phyloP scores from a whole-genome alignment of 202 grass and related monocot species.

The Zizania palustris region DNA sequence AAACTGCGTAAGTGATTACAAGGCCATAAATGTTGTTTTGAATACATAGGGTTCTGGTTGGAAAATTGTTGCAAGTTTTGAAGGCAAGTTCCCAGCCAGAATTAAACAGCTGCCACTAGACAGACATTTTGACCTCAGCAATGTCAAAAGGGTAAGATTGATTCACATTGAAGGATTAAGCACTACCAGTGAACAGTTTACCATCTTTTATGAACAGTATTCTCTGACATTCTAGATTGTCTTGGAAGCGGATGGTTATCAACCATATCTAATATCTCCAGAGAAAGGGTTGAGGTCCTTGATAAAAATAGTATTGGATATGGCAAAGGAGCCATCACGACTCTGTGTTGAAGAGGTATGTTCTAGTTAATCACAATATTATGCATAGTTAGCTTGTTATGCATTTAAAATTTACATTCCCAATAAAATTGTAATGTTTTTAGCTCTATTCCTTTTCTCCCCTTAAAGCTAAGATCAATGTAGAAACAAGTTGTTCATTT shows the following conservation, averaged over 20 bases:
- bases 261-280: conserved; percentile 82
- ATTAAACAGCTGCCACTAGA: conserved; percentile 79
- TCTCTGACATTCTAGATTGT: conserved; percentile 66
- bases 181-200: background rate
- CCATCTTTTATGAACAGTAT: conserved; percentile 19
- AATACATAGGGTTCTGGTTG: conserved; percentile 67
- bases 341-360: conserved; percentile 82
- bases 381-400: conserved; percentile 10
- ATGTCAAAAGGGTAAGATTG: conserved; percentile 73
- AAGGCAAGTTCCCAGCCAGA: conserved; percentile 75
- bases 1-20: conserved; percentile 24
- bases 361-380: background rate
- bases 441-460: background rate
- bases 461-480: background rate
- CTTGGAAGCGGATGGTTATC: conserved; percentile 83
- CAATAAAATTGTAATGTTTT: background rate
- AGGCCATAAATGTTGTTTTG: conserved; percentile 17
- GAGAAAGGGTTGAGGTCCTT: conserved; percentile 85
- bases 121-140: conserved; percentile 79
- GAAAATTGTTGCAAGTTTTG: conserved; percentile 88
- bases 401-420: background rate
- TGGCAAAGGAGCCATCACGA: conserved; percentile 76
- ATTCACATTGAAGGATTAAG: conserved; percentile 6
- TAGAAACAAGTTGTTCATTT: background rate
- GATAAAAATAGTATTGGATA: conserved; percentile 84